These are phyloP conservation scores for Cinnamomum chago DNA, from an alignment of 164 flowering plant genomes.

Conservation along the genomic window DNA sequence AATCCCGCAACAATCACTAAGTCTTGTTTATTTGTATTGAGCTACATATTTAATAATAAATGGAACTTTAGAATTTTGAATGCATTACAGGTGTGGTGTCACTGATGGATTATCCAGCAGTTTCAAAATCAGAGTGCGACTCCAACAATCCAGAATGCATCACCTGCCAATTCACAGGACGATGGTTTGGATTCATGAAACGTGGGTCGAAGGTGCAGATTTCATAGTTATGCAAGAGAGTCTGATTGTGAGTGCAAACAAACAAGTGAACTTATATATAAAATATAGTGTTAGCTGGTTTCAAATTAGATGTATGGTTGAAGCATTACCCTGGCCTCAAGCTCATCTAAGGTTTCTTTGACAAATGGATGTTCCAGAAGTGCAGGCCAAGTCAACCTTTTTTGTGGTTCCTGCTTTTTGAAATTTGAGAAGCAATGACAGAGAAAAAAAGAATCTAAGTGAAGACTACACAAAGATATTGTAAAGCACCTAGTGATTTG, in stretches of 20 bases:
- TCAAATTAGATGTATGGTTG: not conserved
- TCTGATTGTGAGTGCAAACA: not conserved
- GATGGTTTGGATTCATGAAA: not conserved
- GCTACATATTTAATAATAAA: too few relatives aligned
- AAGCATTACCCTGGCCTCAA: slow-evolving; percentile 52
- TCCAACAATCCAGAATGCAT: not conserved
- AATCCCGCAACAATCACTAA: too few relatives aligned
- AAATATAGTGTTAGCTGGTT: not conserved
- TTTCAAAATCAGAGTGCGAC: not conserved
- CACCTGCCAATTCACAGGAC: not conserved
- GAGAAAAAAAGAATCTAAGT: not conserved
- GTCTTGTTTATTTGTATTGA: too few relatives aligned
- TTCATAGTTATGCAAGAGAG: not conserved
- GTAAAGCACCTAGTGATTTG: not conserved
- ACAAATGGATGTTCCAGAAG: slow-evolving; percentile 97
- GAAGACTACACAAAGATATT: not conserved
- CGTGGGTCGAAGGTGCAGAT: not conserved
- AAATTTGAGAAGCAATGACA: slow-evolving; percentile 5
- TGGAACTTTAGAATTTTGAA: too few relatives aligned
- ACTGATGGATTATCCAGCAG: not conserved
- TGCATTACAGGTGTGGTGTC: too few relatives aligned
- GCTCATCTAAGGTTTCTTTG: slow-evolving; percentile 57
- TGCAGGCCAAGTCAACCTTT: slow-evolving; percentile 87
- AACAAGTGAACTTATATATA: not conserved
- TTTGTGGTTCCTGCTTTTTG: slow-evolving; percentile 70